Conservation (phyloP, 768 basidiomycete species). For the Boletellus emodensis region DNA sequence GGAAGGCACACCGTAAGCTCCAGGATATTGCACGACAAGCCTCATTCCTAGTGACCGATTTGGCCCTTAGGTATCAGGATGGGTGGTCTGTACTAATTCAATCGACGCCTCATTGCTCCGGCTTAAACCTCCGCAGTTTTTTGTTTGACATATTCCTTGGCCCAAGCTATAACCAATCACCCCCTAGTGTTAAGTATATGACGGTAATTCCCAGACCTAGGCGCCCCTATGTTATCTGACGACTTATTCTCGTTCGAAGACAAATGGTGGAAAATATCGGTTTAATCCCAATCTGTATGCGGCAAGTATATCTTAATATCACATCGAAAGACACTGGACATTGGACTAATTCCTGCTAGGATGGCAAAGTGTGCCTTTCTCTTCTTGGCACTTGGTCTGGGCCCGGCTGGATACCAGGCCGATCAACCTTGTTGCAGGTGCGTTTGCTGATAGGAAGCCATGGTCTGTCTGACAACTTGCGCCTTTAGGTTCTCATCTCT, state of each 20-base stretch:
- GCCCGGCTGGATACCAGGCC: slow-evolving; percentile 90
- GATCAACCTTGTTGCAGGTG: slow-evolving; percentile 85
- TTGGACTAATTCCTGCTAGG: slow-evolving; percentile 39
- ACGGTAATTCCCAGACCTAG: slow-evolving; percentile 33
- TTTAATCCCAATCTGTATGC: slow-evolving; percentile 96
- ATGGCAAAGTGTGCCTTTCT: slow-evolving; percentile 92
- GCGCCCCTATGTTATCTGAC: slow-evolving; percentile 11
- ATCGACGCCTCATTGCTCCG: neutral
- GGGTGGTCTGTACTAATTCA: slow-evolving; percentile 61
- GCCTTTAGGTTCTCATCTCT: slow-evolving; percentile 69
- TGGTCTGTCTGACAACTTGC: neutral
- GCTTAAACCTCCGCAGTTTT: slow-evolving; percentile 38
- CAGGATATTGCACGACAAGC: neutral
- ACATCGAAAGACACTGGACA: neutral
- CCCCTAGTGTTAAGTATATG: slow-evolving; percentile 72
- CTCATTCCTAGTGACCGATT: slow-evolving; percentile 2
- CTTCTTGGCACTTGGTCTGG: slow-evolving; percentile 90
- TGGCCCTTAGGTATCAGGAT: slow-evolving; percentile 66
- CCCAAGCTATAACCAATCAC: slow-evolving; percentile 81
- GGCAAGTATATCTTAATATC: slow-evolving; percentile 37
- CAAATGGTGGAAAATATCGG: slow-evolving; percentile 81
- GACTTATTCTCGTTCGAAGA: slow-evolving; percentile 38
- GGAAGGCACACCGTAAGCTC: slow-evolving; percentile 83
- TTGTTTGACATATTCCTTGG: slow-evolving; percentile 94
- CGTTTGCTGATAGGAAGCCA: slow-evolving; percentile 9